These are phyloP conservation scores for Thalassiosira hispida DNA, from an alignment of 352 stramenopile genomes.

Conservation along the genomic window DNA sequence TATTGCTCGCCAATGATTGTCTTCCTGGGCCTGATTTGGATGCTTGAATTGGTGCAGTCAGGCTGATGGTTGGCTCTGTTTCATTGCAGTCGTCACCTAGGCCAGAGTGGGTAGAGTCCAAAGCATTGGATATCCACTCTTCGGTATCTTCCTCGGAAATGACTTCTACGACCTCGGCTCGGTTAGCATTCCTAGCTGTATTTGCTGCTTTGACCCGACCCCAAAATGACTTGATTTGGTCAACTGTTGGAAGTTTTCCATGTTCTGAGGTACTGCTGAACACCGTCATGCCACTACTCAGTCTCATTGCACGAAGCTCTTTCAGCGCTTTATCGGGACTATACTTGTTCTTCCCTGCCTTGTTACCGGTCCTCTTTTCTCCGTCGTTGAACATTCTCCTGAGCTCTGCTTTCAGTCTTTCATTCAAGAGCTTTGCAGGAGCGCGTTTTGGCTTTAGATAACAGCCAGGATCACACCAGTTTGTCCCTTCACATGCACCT, in stretches of 20 bases:
- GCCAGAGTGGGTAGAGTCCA: too few relatives aligned
- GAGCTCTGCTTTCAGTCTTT: background rate
- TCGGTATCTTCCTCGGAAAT: too few relatives aligned
- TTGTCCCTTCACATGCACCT: background rate
- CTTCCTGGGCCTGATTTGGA: too few relatives aligned
- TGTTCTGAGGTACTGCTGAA: conserved; percentile 3
- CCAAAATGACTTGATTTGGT: conserved; percentile 10
- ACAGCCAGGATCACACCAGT: background rate
- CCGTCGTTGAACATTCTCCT: background rate
- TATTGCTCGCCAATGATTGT: too few relatives aligned
- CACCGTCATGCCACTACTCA: background rate
- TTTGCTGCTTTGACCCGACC: background rate
- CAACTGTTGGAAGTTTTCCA: background rate
- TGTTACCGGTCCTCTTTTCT: background rate
- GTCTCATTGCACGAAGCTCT: conserved; percentile 7
- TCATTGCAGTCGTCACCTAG: too few relatives aligned
- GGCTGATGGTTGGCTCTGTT: too few relatives aligned
- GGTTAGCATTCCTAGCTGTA: too few relatives aligned
- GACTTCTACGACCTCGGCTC: too few relatives aligned
- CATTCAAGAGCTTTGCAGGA: too few relatives aligned
- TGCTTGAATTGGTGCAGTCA: too few relatives aligned
- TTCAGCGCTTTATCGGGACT: background rate
- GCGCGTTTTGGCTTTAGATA: background rate
- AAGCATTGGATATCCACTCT: too few relatives aligned
- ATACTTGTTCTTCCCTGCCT: conserved; percentile 1